Evolutionary conservation across 768 basidiomycete species (phyloP).

Genomic region (Mrakia hoshinonis): DNA sequence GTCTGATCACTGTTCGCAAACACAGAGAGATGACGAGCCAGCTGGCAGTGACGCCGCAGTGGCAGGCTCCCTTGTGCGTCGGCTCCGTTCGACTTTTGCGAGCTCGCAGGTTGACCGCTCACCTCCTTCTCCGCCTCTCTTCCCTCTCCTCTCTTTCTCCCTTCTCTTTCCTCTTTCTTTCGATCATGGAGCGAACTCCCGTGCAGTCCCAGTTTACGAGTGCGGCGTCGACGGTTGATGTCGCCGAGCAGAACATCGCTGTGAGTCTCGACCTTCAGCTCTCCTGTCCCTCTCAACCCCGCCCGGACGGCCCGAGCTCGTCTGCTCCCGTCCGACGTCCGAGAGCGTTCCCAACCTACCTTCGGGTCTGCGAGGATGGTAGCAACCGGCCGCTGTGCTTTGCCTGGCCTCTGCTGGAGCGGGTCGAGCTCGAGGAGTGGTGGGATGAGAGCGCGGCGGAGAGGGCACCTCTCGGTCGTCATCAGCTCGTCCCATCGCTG

Average conservation of each 20-base stretch:
- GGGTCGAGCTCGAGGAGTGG: neutral
- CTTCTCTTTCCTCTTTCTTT: constrained; percentile 15
- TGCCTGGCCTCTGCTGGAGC: neutral
- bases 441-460: neutral
- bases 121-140: too few species aligned
- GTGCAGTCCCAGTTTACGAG: constrained; percentile 29
- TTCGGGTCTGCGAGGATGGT: neutral
- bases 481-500: neutral
- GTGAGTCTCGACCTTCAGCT: constrained; percentile 51
- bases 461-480: neutral
- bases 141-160: constrained; percentile 24
- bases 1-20: too few species aligned
- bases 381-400: neutral
- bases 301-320: neutral
- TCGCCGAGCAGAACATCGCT: constrained; percentile 88
- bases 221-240: constrained; percentile 31
- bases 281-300: neutral
- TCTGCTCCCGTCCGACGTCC: constrained; percentile 10
- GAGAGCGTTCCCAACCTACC: neutral
- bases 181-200: constrained; percentile 22
- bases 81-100: too few species aligned
- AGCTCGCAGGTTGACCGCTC: too few species aligned
- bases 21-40: too few species aligned
- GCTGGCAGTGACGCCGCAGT: too few species aligned
- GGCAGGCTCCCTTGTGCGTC: too few species aligned